Conservation (phyloP, 768 basidiomycete species). For the Tylopilus sp. region DNA sequence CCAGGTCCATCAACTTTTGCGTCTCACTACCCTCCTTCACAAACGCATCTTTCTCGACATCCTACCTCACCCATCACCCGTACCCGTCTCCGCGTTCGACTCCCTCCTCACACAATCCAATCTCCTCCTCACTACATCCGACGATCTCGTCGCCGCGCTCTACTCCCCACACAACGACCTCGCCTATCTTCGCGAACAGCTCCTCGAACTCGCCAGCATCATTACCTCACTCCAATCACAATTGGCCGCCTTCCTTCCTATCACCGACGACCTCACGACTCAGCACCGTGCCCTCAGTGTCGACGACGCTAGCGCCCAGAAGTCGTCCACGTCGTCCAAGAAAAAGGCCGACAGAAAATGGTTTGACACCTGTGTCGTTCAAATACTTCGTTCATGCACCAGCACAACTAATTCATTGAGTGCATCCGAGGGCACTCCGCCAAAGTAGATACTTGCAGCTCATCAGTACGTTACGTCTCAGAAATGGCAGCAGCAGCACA, state of each 20-base stretch:
- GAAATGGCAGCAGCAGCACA: neutral
- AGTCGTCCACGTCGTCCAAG: conserved; percentile 10
- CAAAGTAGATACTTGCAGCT: conserved; percentile 14
- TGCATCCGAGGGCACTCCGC: neutral
- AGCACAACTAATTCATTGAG: conserved; percentile 27
- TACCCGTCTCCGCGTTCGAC: conserved; percentile 42
- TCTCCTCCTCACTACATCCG: conserved; percentile 49
- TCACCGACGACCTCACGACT: conserved; percentile 20
- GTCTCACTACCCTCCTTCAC: conserved; percentile 58
- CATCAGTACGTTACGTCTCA: conserved; percentile 12
- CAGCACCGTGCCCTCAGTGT: conserved; percentile 25
- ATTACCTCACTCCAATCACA: conserved; percentile 36
- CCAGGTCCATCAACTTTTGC: conserved; percentile 60
- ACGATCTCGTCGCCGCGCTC: conserved; percentile 65
- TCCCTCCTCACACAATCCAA: conserved; percentile 48
- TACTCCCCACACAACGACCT: conserved; percentile 63
- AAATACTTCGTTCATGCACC: conserved; percentile 46
- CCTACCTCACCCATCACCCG: conserved; percentile 32
- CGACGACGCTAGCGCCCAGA: neutral
- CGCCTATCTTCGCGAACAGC: conserved; percentile 37
- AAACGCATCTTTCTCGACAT: conserved; percentile 55
- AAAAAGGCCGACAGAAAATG: conserved; percentile 47
- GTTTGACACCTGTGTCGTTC: conserved; percentile 63
- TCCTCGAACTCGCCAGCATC: conserved; percentile 36
- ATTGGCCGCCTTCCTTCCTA: conserved; percentile 23